Conservation (phyloP, 192 early-diverging fungal genomes). For the Entrophospora sp. region DNA sequence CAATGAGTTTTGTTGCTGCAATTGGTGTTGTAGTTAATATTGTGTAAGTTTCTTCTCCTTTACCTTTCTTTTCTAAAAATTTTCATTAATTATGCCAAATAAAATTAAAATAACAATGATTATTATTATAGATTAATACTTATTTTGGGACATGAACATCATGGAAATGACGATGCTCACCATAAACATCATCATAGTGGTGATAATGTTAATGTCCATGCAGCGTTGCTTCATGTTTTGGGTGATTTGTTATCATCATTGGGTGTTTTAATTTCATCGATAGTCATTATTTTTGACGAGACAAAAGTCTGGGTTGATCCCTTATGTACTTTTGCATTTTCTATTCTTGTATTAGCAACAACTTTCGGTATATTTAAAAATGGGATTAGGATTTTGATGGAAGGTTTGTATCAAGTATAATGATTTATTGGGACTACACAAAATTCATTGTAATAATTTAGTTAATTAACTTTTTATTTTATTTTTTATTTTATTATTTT, state of each 20-base stretch:
- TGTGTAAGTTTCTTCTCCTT: conserved; percentile 37
- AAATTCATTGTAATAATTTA: not conserved
- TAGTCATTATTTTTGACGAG: conserved; percentile 54
- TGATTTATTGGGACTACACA: not conserved
- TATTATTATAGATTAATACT: conserved; percentile 36
- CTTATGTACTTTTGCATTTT: conserved; percentile 75
- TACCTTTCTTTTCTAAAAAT: not conserved
- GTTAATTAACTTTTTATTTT: not conserved
- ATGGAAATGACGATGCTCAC: conserved; percentile 19
- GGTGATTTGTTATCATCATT: conserved; percentile 74
- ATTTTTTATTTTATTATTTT: not conserved
- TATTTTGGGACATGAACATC: conserved; percentile 39
- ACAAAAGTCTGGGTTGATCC: conserved; percentile 61
- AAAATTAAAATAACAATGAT: not conserved
- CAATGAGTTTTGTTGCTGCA: conserved; percentile 61
- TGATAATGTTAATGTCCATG: conserved; percentile 55
- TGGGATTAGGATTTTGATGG: conserved; percentile 65
- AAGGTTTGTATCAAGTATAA: conserved; percentile 36
- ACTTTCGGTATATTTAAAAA: conserved; percentile 58
- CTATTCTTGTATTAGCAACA: conserved; percentile 61
- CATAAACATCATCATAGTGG: conserved; percentile 35
- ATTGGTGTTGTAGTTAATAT: conserved; percentile 73
- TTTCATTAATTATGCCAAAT: not conserved
- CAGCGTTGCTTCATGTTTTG: conserved; percentile 72
- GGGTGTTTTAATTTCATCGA: conserved; percentile 70